Evolutionary conservation across 176 grass and related monocot species (phyloP), one percentile per base, ranked within the genome.

Genomic region (Raddia guianensis): DNA sequence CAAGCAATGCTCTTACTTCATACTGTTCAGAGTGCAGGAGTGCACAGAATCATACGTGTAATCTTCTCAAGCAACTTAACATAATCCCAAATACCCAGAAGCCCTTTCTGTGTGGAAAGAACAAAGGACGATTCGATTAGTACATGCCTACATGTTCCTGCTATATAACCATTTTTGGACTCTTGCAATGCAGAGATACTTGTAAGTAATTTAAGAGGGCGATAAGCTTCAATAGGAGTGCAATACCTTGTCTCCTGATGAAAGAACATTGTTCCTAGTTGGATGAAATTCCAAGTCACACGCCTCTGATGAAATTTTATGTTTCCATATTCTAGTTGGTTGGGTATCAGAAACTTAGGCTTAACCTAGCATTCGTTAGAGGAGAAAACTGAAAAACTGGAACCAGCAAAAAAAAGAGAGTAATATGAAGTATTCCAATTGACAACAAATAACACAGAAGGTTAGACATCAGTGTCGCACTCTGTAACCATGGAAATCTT

Each of bases 251-350:
- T 98, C 95, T 86, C 95, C 90, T 6, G 90, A 98, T 77, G 94
- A 84, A 87, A 98, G 80, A 79, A 94, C 84, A 46, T 87, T 87
- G 56, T 84, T 86, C 78, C 67, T 94, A 60, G 86, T 92, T 35
- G 95, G 90, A 90, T 98, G 95, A 83, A 98, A 98, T 68, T 98
- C 92, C 86, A 98, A 77, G 90, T 98, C 49, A 91, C 91, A 47
- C 95, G 91, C 65, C 95, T 92, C 49, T 70, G 72, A 75, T 94
- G 92, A 67, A 98, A 98, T 37, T 91, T 94, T 81, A 98, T 82
- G 78, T 94, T 92, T 40, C 88, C 92, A 83, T 88, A 91, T 53
- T 98, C 90, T 48, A 98, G 65, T 61, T 91, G 92, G 72, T 86
- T 89, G 14, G 95, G 95, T 51, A 98, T 85, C 32, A 91, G 76